These are phyloP conservation scores for Metschnikowia kunwiensis DNA, from an alignment of 805 yeast genomes.

Conservation along the genomic window DNA sequence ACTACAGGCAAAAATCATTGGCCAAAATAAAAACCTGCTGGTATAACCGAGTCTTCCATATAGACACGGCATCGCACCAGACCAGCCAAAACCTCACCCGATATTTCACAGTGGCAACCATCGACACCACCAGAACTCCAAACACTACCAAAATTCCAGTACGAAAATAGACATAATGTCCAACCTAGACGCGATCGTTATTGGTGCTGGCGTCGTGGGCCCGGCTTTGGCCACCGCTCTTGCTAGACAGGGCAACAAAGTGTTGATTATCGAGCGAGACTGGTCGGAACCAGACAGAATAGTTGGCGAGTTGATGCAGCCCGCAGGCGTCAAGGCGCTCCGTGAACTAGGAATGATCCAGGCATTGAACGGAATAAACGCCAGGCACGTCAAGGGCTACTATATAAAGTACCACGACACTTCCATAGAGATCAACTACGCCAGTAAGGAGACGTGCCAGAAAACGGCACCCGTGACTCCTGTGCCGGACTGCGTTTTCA, in stretches of 20 bases:
- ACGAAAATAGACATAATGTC: conserved; percentile 3
- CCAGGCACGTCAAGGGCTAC: conserved; percentile 77
- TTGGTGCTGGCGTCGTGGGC: conserved; percentile 99
- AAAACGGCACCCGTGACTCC: conserved; percentile 44
- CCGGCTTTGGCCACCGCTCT: conserved; percentile 88
- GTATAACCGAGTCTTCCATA: too few species aligned
- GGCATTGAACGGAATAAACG: conserved; percentile 72
- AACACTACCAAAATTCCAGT: background rate
- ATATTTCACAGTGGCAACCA: too few species aligned
- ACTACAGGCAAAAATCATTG: too few species aligned
- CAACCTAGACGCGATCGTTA: conserved; percentile 67
- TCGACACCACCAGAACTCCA: too few species aligned
- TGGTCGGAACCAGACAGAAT: conserved; percentile 93
- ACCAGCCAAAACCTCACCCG: too few species aligned
- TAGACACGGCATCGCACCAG: too few species aligned
- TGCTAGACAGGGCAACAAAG: conserved; percentile 86
- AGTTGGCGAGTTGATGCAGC: conserved; percentile 96
- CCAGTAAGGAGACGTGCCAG: conserved; percentile 50
- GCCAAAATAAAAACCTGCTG: too few species aligned
- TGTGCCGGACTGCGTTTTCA: conserved; percentile 53
- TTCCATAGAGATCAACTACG: conserved; percentile 63
- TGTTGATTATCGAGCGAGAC: conserved; percentile 78
- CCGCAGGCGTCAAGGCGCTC: conserved; percentile 89
- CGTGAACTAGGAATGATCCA: conserved; percentile 77
- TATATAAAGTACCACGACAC: conserved; percentile 65